Base-by-base conservation (phyloP, 2,329 filamentous ascomycete genomes). In the Blumeriella jaapii region DNA sequence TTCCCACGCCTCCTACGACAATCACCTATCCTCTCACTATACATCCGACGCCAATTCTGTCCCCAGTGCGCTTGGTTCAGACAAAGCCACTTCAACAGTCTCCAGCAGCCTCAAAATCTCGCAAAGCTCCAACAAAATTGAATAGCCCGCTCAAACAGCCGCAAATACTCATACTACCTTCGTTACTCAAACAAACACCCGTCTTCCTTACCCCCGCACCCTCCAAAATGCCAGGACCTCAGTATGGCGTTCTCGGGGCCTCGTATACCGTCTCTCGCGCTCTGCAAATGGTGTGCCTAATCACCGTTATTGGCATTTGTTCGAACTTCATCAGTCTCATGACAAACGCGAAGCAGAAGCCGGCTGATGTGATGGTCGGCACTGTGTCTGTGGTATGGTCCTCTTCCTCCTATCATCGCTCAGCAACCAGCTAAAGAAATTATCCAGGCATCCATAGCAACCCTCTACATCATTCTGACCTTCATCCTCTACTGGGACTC, bases 241-340 rank as follows among this genome's bases (percentile, higher is more conserved):
- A 46, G 24, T 49, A 46, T 58, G 79, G 82, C 50, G 79, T 80
- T 56, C 63, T 91, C 47, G 84, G 82, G 57, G 74, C 79, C 50
- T 81, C 80, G 48, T 93, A 93, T 63, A 75, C 82, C 39, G 64
- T 75, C 47, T 71, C 80, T 47, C 78, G 87, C 30, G 67, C 69
- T 39, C 67, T 87, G 47, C 78, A 93, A 56, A 68, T 74, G 40
- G 61, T 81, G 44, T 74, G 73, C 16, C 78, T 94, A 54, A 66
- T 91, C 39, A 66, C 77, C 39, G 75, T 91, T 47, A 79, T 93
- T 46, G 84, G 85, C 29, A 73, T 94, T 57, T 76, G 76, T 1
- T 74, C 80, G 52, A 85, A 87, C 59, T 93, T 94, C 59, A 78
- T 93, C 51, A 68, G 76, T 15, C 69, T 82, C 49, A 85, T 93